phyloP scores from a whole-genome alignment of 2,329 filamentous ascomycete species.

The Aureobasidium uvarum region DNA sequence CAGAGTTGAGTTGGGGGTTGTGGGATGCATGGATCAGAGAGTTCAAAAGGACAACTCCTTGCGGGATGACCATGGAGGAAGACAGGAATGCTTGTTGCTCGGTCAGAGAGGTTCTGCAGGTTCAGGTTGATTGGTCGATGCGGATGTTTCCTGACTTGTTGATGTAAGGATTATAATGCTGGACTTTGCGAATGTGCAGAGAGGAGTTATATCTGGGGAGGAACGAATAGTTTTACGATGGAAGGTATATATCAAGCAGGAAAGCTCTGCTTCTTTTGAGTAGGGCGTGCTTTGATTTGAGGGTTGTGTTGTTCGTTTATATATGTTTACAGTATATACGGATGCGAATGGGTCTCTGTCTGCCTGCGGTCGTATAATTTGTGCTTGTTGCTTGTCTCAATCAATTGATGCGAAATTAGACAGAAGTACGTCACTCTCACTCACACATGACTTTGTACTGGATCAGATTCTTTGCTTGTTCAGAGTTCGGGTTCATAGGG shows the following conservation, averaged over 20 bases:
- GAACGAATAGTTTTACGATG: not conserved
- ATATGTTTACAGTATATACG: not conserved
- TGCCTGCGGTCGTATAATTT: not conserved
- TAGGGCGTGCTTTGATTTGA: not conserved
- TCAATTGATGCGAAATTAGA: not conserved
- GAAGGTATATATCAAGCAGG: not conserved
- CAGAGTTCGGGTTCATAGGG: too few relatives aligned
- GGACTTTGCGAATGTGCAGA: not conserved
- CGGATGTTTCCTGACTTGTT: not conserved
- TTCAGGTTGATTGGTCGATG: constrained; percentile 18
- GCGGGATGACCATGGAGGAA: not conserved
- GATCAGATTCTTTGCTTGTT: too few relatives aligned
- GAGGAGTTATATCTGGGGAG: not conserved
- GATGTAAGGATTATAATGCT: not conserved
- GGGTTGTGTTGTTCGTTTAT: not conserved
- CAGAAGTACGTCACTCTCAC: not conserved
- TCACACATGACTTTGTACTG: too few relatives aligned
- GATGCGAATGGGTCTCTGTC: not conserved
- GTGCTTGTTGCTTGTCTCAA: not conserved
- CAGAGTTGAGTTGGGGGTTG: not conserved
- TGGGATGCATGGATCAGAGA: not conserved
- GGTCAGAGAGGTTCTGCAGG: constrained; percentile 8
- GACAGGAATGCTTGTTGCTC: constrained; percentile 5
- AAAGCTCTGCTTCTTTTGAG: not conserved
- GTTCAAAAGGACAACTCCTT: not conserved